Evolutionary conservation across 106 monocot species (phyloP).

Genomic region (Acorus gramineus): DNA sequence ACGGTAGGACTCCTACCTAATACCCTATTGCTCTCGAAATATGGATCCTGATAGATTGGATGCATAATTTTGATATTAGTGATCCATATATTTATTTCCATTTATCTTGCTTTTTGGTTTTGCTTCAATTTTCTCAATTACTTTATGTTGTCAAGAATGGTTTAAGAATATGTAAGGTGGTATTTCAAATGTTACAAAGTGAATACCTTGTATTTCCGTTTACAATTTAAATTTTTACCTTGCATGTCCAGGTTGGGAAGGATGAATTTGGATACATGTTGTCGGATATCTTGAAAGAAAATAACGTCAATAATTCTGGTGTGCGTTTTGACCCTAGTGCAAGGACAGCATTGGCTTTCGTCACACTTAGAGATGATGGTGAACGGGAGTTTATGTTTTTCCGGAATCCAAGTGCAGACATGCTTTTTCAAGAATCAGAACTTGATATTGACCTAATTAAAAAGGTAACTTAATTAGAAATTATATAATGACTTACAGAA

Average conservation of each 20-base stretch:
- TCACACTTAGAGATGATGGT: constrained; percentile 20
- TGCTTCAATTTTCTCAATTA: background rate
- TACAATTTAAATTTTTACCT: background rate
- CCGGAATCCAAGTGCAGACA: constrained; percentile 30
- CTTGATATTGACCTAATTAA: constrained; percentile 28
- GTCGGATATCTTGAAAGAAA: constrained; percentile 18
- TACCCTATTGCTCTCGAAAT: too few species aligned
- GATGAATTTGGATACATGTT: constrained; percentile 30
- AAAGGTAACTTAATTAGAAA: constrained; percentile 7
- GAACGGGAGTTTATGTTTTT: constrained; percentile 27
- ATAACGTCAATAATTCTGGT: constrained; percentile 22
- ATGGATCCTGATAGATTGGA: too few species aligned
- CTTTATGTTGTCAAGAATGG: background rate
- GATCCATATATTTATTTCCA: too few species aligned
- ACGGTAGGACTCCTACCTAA: too few species aligned
- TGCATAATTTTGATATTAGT: too few species aligned
- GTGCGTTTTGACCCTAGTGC: constrained; percentile 19
- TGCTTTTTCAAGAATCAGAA: constrained; percentile 19
- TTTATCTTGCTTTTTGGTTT: background rate
- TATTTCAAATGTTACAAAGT: too few species aligned
- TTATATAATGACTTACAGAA: background rate
- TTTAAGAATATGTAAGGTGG: too few species aligned
- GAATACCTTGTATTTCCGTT: background rate
- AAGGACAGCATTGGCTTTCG: constrained; percentile 27
- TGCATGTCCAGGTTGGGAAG: constrained; percentile 15